A percentile compares a stretch with the other conserved stretches of the same genome.
Conservation (phyloP, 164 flowering plant species). For the Annona squamosa region DNA sequence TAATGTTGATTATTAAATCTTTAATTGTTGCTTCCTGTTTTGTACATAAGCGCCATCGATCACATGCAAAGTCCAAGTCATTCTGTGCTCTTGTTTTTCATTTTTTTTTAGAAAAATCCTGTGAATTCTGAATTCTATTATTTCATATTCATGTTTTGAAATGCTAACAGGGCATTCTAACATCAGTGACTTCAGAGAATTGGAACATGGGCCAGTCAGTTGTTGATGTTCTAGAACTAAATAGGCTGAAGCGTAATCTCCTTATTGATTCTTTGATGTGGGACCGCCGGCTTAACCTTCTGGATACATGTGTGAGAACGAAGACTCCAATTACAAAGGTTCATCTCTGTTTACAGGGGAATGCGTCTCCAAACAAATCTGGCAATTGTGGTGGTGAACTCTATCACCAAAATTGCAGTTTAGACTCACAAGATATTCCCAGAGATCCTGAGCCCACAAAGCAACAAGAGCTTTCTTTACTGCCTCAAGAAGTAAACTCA, state of each 20-base stretch:
- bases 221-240: conserved; percentile 66
- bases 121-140: background rate
- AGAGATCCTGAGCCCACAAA: conserved; percentile 14
- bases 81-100: background rate
- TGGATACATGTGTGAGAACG: conserved; percentile 48
- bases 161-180: conserved; percentile 45
- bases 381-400: conserved; percentile 36
- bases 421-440: conserved; percentile 17
- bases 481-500: conserved; percentile 13
- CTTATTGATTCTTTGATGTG: conserved; percentile 61
- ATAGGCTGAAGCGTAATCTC: conserved; percentile 61
- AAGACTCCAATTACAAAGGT: conserved; percentile 23
- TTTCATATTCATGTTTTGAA: background rate
- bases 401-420: conserved; percentile 20
- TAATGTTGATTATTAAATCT: background rate
- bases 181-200: conserved; percentile 26
- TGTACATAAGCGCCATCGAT: background rate
- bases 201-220: conserved; percentile 15
- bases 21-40: background rate
- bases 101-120: no score
- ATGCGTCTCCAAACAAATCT: conserved; percentile 19
- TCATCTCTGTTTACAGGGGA: conserved; percentile 18
- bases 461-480: conserved; percentile 15
- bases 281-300: conserved; percentile 59
- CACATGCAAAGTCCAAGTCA: background rate